These are phyloP conservation scores for Calcarisporium arbuscula DNA, from an alignment of 2,329 filamentous ascomycete species.

Conservation along the genomic window DNA sequence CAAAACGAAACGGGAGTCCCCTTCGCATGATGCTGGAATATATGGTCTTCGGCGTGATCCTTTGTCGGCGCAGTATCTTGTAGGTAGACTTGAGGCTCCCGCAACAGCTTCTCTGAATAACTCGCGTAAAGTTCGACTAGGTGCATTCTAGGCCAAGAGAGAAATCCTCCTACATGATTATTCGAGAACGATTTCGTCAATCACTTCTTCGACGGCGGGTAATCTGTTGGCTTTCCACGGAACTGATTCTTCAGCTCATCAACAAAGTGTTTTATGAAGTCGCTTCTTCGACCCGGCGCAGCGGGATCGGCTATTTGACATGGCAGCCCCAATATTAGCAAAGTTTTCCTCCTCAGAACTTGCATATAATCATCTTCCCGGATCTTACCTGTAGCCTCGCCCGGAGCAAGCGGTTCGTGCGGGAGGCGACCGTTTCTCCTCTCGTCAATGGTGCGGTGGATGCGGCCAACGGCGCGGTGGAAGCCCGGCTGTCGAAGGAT, in stretches of 20 bases:
- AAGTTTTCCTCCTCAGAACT: not conserved
- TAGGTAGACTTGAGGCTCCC: too few relatives aligned
- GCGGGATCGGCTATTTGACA: constrained; percentile 25
- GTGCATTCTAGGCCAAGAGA: too few relatives aligned
- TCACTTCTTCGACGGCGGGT: constrained; percentile 21
- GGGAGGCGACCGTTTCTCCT: constrained; percentile 42
- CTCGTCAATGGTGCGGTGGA: constrained; percentile 45
- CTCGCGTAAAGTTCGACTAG: too few relatives aligned
- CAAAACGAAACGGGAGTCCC: too few relatives aligned
- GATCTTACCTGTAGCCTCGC: constrained; percentile 43
- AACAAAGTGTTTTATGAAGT: constrained; percentile 41
- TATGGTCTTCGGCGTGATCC: too few relatives aligned
- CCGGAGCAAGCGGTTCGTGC: constrained; percentile 42
- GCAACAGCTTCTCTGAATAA: too few relatives aligned
- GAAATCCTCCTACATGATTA: too few relatives aligned
- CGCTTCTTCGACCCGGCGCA: constrained; percentile 12
- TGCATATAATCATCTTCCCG: not conserved
- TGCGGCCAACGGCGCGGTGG: constrained; percentile 45
- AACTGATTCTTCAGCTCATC: constrained; percentile 46
- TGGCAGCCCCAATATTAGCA: not conserved
- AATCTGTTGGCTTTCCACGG: constrained; percentile 36
- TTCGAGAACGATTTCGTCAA: not conserved
- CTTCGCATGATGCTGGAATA: too few relatives aligned
- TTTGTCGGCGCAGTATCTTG: too few relatives aligned
- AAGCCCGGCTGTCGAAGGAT: constrained; percentile 46